Conservation (phyloP, 495 filamentous ascomycete species). For the Daldinia bambusicola region DNA sequence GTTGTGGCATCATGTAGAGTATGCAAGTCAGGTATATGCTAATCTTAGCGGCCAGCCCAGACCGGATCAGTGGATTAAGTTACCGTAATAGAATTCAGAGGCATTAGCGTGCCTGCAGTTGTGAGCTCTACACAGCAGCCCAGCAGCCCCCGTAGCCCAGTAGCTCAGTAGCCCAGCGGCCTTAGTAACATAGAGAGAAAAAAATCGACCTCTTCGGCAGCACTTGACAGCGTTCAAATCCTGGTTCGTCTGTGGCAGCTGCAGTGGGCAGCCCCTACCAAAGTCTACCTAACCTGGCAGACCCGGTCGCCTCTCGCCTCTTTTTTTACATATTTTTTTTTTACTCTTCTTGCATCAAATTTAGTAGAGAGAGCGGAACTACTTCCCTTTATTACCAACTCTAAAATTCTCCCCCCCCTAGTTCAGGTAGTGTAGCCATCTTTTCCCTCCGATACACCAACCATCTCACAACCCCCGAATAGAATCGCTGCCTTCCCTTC, state of each 20-base stretch:
- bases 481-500: conserved; percentile 40
- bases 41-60: conserved; percentile 33
- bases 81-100: conserved; percentile 23
- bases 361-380: conserved; percentile 35
- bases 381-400: conserved; percentile 36
- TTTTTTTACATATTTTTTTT: conserved; percentile 10
- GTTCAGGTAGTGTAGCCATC: conserved; percentile 33
- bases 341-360: conserved; percentile 8
- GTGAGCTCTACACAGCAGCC: conserved; percentile 14
- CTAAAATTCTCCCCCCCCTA: conserved; percentile 35
- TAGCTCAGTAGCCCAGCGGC: neutral
- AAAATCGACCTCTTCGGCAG: conserved; percentile 1
- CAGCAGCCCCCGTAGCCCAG: neutral
- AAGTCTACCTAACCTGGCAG: conserved; percentile 15
- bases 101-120: conserved; percentile 34
- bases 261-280: conserved; percentile 29
- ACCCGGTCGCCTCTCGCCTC: conserved; percentile 38
- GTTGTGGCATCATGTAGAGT: conserved; percentile 14
- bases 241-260: conserved; percentile 30
- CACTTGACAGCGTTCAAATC: conserved; percentile 8
- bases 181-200: neutral
- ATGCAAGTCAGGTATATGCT: conserved; percentile 21
- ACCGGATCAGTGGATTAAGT: conserved; percentile 30
- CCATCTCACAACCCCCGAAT: conserved; percentile 46
- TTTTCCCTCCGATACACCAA: conserved; percentile 44